phyloP scores from a whole-genome alignment of 129 eudicot genomes.

The Chrysanthemum seticuspe region DNA sequence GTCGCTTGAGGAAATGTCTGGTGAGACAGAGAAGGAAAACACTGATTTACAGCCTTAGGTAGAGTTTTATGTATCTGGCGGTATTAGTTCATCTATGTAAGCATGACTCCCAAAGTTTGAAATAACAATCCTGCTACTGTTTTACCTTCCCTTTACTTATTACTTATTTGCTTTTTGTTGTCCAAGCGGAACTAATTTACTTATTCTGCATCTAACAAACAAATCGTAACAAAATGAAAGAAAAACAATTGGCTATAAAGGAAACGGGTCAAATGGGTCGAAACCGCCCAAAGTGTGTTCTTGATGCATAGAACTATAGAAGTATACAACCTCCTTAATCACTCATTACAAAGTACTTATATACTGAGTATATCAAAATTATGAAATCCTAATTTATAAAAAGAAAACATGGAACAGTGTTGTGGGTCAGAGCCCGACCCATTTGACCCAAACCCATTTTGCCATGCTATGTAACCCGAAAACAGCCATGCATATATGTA shows the following conservation, averaged over 20 bases:
- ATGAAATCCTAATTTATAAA: too few species aligned
- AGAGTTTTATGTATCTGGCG: slow-evolving; percentile 10
- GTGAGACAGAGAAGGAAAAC: slow-evolving; percentile 31
- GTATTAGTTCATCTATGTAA: neutral
- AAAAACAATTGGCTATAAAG: neutral
- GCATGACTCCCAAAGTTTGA: slow-evolving; percentile 7
- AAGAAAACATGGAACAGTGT: too few species aligned
- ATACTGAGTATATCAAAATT: too few species aligned
- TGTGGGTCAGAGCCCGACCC: too few species aligned
- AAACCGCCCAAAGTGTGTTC: too few species aligned
- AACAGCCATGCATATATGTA: slow-evolving; percentile 8
- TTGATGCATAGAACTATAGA: too few species aligned
- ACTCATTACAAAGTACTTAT: too few species aligned
- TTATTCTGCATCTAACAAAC: too few species aligned
- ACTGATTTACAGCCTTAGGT: slow-evolving; percentile 18
- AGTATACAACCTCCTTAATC: too few species aligned
- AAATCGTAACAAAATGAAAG: too few species aligned
- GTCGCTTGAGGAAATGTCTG: slow-evolving; percentile 56
- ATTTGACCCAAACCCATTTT: too few species aligned
- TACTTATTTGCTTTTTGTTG: neutral
- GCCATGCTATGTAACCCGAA: neutral
- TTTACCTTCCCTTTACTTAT: neutral
- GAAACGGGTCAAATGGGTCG: neutral
- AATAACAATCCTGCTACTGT: slow-evolving; percentile 21
- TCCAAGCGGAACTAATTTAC: neutral